A percentile compares a stretch with the other conserved stretches of the same genome.
Evolutionary conservation across 208 protist genomes (phyloP).

Genomic region (Leishmania tropica): DNA sequence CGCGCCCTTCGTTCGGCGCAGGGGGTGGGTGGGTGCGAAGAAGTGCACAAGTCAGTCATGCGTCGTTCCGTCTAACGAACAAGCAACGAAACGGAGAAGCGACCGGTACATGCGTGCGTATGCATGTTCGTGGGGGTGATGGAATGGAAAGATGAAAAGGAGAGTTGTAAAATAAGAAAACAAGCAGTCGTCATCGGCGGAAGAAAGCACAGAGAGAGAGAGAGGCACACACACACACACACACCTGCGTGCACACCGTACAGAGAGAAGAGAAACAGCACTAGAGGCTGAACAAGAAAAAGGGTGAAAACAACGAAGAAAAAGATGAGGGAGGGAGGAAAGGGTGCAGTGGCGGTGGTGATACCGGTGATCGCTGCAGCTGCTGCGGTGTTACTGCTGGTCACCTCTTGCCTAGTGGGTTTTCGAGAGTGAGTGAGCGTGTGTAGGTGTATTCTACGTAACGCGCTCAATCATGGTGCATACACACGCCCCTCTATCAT

Average conservation of each 20-base stretch:
- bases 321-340: not conserved
- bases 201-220: not conserved
- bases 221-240: not conserved
- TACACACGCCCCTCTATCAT: too few relatives aligned
- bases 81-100: conserved; percentile 7
- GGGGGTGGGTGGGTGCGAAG: too few relatives aligned
- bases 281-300: conserved; percentile 7
- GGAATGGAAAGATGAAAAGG: conserved; percentile 7
- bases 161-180: not conserved
- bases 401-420: too few relatives aligned
- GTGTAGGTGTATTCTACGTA: too few relatives aligned
- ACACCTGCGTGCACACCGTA: not conserved
- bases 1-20: too few relatives aligned
- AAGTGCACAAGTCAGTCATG: not conserved
- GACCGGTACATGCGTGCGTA: too few relatives aligned
- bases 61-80: not conserved
- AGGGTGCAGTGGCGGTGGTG: not conserved
- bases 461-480: too few relatives aligned
- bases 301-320: conserved; percentile 6
- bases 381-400: too few relatives aligned
- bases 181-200: not conserved
- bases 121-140: too few relatives aligned
- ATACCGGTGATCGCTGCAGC: not conserved
- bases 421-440: too few relatives aligned
- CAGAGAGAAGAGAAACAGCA: not conserved